phyloP scores from a whole-genome alignment of 2,329 filamentous ascomycete species.

The Neurospora crassa region DNA sequence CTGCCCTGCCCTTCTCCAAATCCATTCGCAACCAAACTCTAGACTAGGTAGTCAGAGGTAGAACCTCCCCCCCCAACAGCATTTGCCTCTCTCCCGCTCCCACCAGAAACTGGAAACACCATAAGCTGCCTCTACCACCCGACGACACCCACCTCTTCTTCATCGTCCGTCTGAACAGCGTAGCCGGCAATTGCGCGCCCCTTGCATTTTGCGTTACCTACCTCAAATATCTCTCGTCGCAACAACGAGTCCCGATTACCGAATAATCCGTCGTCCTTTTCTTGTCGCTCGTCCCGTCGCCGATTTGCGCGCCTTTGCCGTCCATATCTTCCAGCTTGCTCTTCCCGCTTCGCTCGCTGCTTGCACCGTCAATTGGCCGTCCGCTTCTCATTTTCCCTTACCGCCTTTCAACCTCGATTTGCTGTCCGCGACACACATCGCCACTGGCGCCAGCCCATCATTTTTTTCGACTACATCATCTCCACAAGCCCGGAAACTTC shows the following conservation, averaged over 20 bases:
- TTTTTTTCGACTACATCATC: neutral
- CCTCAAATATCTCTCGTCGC: neutral
- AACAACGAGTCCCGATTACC: neutral
- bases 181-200: neutral
- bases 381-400: slow-evolving; percentile 6
- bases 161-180: neutral
- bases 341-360: neutral
- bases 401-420: slow-evolving; percentile 5
- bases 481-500: neutral
- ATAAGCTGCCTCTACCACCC: neutral
- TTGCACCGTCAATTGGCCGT: slow-evolving; percentile 4
- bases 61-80: neutral
- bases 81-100: neutral
- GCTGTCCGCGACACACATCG: neutral
- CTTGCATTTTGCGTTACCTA: neutral
- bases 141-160: neutral
- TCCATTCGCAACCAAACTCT: neutral
- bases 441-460: neutral
- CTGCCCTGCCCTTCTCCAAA: neutral
- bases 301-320: neutral
- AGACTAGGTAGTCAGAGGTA: neutral
- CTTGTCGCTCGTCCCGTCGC: neutral
- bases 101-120: neutral
- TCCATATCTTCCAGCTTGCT: neutral
- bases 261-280: neutral